Evolutionary conservation across 768 basidiomycete species (phyloP).

Genomic region (Lentinula aciculospora): DNA sequence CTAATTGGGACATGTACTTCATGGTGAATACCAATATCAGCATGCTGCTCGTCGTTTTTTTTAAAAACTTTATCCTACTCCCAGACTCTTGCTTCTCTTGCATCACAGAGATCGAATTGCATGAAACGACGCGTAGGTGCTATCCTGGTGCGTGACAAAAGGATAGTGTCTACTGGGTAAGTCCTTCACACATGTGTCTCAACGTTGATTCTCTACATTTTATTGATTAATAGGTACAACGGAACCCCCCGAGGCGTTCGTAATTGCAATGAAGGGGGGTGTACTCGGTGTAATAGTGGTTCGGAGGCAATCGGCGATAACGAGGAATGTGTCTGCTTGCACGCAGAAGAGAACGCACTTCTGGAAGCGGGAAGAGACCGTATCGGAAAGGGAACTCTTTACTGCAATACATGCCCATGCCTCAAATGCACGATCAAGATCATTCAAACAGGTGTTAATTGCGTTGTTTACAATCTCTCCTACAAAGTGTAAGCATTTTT

Average conservation of each 20-base stretch:
- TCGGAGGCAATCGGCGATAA: constrained; percentile 37
- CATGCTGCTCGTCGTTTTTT: not conserved
- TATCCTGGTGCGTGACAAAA: constrained; percentile 79
- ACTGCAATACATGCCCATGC: constrained; percentile 99
- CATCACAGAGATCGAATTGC: constrained; percentile 87
- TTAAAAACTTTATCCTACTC: not conserved
- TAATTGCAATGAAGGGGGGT: constrained; percentile 94
- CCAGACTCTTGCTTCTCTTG: constrained; percentile 84
- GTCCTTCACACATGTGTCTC: constrained; percentile 9
- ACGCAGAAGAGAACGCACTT: constrained; percentile 97
- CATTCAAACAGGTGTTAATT: constrained; percentile 87
- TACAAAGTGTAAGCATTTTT: constrained; percentile 80
- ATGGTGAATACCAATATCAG: constrained; percentile 54
- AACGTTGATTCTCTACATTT: not conserved
- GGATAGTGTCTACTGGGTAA: constrained; percentile 76
- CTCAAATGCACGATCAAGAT: constrained; percentile 96
- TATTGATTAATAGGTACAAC: constrained; percentile 64
- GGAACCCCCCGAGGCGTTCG: constrained; percentile 87
- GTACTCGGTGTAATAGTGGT: constrained; percentile 67
- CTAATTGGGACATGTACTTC: constrained; percentile 95
- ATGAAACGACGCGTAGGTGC: constrained; percentile 98
- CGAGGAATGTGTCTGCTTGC: constrained; percentile 87
- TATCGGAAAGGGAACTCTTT: constrained; percentile 77
- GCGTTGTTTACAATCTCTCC: constrained; percentile 90
- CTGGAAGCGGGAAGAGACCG: constrained; percentile 91